Evolutionary conservation across 768 basidiomycete genomes (phyloP).

Genomic region (Lactarius psammicola): DNA sequence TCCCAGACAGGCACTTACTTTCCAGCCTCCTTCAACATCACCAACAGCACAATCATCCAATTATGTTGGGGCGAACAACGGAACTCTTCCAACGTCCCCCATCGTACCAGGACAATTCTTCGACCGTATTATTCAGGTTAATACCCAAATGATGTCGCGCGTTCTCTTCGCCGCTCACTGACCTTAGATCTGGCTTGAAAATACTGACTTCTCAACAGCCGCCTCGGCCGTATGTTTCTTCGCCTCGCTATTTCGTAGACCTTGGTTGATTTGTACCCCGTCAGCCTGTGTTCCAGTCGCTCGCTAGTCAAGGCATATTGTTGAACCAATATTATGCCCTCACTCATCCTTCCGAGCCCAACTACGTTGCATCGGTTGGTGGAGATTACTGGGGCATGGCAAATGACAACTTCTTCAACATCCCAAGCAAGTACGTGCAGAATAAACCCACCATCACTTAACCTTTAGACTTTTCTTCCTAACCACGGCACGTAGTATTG

Average conservation of each 20-base stretch:
- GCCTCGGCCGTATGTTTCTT: conserved; percentile 5
- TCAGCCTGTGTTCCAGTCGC: conserved; percentile 5
- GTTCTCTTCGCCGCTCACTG: background rate
- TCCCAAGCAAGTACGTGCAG: conserved; percentile 12
- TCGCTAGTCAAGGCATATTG: conserved; percentile 12
- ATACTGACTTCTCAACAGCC: conserved; percentile 10
- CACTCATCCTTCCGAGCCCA: conserved; percentile 19
- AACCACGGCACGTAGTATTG: background rate
- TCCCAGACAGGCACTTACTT: conserved; percentile 1
- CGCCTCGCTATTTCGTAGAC: background rate
- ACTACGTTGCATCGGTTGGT: conserved; percentile 13
- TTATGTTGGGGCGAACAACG: conserved; percentile 17
- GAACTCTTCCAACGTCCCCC: conserved; percentile 5
- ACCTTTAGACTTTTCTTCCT: background rate
- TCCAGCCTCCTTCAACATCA: conserved; percentile 4
- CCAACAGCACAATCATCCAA: conserved; percentile 7
- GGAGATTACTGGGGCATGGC: conserved; percentile 17
- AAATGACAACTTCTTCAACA: conserved; percentile 6
- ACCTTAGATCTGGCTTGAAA: conserved; percentile 10
- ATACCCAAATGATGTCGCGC: background rate
- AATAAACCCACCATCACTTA: background rate
- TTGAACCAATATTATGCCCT: conserved; percentile 11
- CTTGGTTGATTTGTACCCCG: background rate
- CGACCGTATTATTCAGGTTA: conserved; percentile 17
- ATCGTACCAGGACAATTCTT: conserved; percentile 5